Percentiles rank a stretch among this genome's conserved stretches.
These are phyloP conservation scores for Schizopora paradoxa DNA, from an alignment of 1,284 basidiomycete species.

Conservation along the genomic window DNA sequence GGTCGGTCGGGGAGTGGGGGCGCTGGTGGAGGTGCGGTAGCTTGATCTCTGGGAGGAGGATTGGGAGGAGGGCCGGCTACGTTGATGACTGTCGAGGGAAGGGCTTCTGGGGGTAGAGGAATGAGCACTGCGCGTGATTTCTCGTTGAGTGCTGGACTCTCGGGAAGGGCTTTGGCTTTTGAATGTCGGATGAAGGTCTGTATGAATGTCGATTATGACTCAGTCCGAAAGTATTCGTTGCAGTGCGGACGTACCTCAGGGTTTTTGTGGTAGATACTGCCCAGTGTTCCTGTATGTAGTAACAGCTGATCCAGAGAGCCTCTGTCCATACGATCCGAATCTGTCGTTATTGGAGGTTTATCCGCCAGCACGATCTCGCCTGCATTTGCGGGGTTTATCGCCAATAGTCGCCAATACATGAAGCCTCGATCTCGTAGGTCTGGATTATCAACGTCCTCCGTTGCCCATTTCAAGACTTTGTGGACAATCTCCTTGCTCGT, in stretches of 20 bases:
- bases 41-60: slow-evolving; percentile 16
- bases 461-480: slow-evolving; percentile 94
- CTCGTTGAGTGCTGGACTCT: slow-evolving; percentile 74
- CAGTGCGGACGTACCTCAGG: slow-evolving; percentile 57
- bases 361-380: slow-evolving; percentile 90
- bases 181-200: slow-evolving; percentile 83
- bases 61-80: slow-evolving; percentile 63
- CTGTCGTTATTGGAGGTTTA: slow-evolving; percentile 96
- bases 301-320: slow-evolving; percentile 88
- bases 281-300: slow-evolving; percentile 76
- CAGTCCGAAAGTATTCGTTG: slow-evolving; percentile 8
- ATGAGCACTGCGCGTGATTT: slow-evolving; percentile 71
- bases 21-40: slow-evolving; percentile 16
- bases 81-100: slow-evolving; percentile 42
- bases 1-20: slow-evolving; percentile 22
- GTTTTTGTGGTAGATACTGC: slow-evolving; percentile 86
- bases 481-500: slow-evolving; percentile 88
- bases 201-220: too few relatives aligned
- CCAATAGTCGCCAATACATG: slow-evolving; percentile 99
- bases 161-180: slow-evolving; percentile 63
- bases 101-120: slow-evolving; percentile 46
- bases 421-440: slow-evolving; percentile 96
- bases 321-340: slow-evolving; percentile 95
- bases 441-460: slow-evolving; percentile 96
- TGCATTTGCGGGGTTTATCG: slow-evolving; percentile 87